These are phyloP conservation scores for Globisporangium yorkense DNA, from an alignment of 352 stramenopile genomes.

Conservation along the genomic window DNA sequence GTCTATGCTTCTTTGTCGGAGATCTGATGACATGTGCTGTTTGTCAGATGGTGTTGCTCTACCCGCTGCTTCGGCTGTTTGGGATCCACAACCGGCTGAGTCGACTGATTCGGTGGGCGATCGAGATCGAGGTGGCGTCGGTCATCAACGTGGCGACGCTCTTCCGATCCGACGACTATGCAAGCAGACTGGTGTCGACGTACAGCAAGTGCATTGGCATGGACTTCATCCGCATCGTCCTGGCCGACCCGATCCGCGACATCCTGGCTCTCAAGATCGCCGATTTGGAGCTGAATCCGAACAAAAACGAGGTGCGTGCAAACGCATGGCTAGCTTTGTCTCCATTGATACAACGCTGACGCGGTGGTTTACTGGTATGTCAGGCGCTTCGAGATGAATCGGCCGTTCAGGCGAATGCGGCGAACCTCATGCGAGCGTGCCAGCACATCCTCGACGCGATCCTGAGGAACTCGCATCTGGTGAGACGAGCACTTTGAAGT, in stretches of 20 bases:
- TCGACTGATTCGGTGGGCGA: conserved; percentile 63
- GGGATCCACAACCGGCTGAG: conserved; percentile 51
- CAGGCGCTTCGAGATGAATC: conserved; percentile 26
- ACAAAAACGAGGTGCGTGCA: conserved; percentile 39
- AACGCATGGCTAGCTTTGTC: background rate
- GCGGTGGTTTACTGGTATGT: background rate
- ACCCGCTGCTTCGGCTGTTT: conserved; percentile 61
- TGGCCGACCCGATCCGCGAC: conserved; percentile 56
- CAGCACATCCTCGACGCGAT: conserved; percentile 83
- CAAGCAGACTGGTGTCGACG: conserved; percentile 60
- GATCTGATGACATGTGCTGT: background rate
- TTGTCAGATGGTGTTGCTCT: conserved; percentile 44
- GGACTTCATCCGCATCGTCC: conserved; percentile 58
- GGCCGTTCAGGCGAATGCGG: conserved; percentile 43
- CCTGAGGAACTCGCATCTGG: conserved; percentile 46
- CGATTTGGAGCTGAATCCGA: conserved; percentile 70
- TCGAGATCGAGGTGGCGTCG: conserved; percentile 68
- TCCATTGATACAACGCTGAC: background rate
- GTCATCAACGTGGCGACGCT: conserved; percentile 75
- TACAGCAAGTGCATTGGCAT: conserved; percentile 72
- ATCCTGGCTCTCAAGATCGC: conserved; percentile 57
- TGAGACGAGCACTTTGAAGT: conserved; percentile 8
- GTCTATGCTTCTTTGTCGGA: background rate
- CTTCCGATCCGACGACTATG: conserved; percentile 74
- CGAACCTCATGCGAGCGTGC: conserved; percentile 79